phyloP scores from a whole-genome alignment of 2,329 filamentous ascomycete species.

The Ascosphaera apis region DNA sequence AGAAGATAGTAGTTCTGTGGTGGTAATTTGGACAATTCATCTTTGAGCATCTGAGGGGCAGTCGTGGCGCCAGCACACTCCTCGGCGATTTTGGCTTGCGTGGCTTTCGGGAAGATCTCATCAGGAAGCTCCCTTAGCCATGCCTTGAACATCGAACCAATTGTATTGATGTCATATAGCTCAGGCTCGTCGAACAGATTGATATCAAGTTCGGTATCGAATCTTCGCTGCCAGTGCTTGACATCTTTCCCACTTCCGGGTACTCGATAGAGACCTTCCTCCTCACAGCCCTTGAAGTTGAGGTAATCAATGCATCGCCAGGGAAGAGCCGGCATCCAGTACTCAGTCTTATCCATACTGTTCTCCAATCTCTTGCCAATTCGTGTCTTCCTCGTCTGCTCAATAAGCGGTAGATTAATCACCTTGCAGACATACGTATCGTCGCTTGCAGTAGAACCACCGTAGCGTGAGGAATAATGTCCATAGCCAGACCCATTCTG shows the following conservation, averaged over 20 bases:
- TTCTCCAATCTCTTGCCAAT: conserved; percentile 77
- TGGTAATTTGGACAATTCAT: conserved; percentile 80
- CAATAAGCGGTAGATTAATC: conserved; percentile 64
- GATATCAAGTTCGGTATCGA: conserved; percentile 75
- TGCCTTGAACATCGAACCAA: conserved; percentile 86
- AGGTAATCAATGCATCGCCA: conserved; percentile 84
- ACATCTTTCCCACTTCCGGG: conserved; percentile 78
- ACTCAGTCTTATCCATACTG: conserved; percentile 87
- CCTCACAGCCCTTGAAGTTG: conserved; percentile 82
- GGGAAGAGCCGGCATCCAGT: conserved; percentile 93
- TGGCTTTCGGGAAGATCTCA: conserved; percentile 69
- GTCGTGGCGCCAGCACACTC: conserved; percentile 58
- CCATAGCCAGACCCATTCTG: conserved; percentile 44
- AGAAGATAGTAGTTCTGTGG: conserved; percentile 96
- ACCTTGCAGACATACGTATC: conserved; percentile 68
- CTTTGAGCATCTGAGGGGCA: conserved; percentile 66
- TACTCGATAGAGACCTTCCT: conserved; percentile 80
- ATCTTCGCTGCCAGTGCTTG: conserved; percentile 78
- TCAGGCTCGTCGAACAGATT: conserved; percentile 72
- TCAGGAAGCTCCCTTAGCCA: conserved; percentile 92
- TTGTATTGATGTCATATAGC: conserved; percentile 87
- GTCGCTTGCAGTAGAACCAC: conserved; percentile 35
- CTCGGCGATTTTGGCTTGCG: conserved; percentile 56
- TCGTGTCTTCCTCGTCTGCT: conserved; percentile 73
- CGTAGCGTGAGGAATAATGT: background rate